Evolutionary conservation across 306 rosid species (phyloP).

Genomic region (Lathyrus oleraceus): DNA sequence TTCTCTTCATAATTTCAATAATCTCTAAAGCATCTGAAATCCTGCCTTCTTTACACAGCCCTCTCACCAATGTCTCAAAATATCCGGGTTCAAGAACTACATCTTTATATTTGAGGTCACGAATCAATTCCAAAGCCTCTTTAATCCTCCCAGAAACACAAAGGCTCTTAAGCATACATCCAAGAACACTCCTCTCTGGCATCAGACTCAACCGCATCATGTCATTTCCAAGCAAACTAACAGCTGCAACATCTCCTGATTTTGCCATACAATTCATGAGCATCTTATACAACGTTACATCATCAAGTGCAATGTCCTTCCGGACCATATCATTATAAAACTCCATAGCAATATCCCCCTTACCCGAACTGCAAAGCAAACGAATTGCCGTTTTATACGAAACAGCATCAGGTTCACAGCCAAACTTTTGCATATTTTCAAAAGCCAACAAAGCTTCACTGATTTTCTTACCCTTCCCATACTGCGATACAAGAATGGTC

Average conservation of each 20-base stretch:
- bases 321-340: slow-evolving; percentile 73
- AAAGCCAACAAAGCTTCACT: slow-evolving; percentile 63
- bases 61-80: slow-evolving; percentile 71
- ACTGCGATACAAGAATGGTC: slow-evolving; percentile 72
- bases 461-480: slow-evolving; percentile 66
- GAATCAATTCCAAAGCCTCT: slow-evolving; percentile 77
- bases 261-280: slow-evolving; percentile 63
- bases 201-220: slow-evolving; percentile 57
- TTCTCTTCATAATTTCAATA: slow-evolving; percentile 66
- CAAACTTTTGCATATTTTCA: slow-evolving; percentile 59
- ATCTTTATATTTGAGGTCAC: slow-evolving; percentile 68
- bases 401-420: slow-evolving; percentile 64
- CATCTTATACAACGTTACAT: slow-evolving; percentile 49
- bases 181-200: slow-evolving; percentile 48
- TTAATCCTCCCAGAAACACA: slow-evolving; percentile 69
- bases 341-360: slow-evolving; percentile 77
- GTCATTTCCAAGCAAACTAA: slow-evolving; percentile 62
- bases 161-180: slow-evolving; percentile 63
- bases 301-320: slow-evolving; percentile 62
- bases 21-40: slow-evolving; percentile 71
- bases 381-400: slow-evolving; percentile 56
- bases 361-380: slow-evolving; percentile 64
- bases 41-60: slow-evolving; percentile 70
- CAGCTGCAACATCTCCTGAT: slow-evolving; percentile 60
- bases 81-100: slow-evolving; percentile 52